A percentile compares a stretch with the other conserved stretches of the same genome.
phyloP scores from a whole-genome alignment of 2,329 filamentous ascomycete species.

The Cladosporium phlei region DNA sequence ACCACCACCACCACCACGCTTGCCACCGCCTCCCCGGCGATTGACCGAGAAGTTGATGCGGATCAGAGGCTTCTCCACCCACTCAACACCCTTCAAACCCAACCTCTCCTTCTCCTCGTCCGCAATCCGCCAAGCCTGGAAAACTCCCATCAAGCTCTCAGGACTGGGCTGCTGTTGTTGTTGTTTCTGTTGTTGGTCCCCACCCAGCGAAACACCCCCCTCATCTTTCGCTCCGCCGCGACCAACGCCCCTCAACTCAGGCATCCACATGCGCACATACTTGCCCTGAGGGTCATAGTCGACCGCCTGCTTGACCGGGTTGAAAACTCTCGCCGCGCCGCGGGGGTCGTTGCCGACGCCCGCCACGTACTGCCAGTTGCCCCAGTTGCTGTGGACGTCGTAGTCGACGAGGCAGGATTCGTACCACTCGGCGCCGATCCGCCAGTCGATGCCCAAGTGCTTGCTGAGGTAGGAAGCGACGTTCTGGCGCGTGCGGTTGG shows the following conservation, averaged over 20 bases:
- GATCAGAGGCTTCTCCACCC: constrained; percentile 64
- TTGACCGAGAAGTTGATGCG: constrained; percentile 60
- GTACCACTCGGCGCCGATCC: constrained; percentile 77
- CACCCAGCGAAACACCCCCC: constrained; percentile 1
- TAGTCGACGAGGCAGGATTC: constrained; percentile 71
- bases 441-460: constrained; percentile 72
- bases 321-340: constrained; percentile 68
- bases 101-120: constrained; percentile 54
- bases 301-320: constrained; percentile 73
- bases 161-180: constrained; percentile 13
- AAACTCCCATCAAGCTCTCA: constrained; percentile 53
- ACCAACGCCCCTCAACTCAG: constrained; percentile 56
- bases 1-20: constrained; percentile 31
- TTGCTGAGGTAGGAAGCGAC: constrained; percentile 70
- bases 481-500: constrained; percentile 71
- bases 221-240: constrained; percentile 8
- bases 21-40: constrained; percentile 33
- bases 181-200: background rate
- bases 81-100: constrained; percentile 55
- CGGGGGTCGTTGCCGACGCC: constrained; percentile 76
- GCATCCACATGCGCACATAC: constrained; percentile 70
- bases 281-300: constrained; percentile 68
- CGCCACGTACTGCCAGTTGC: constrained; percentile 77
- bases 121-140: constrained; percentile 64
- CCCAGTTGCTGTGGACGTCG: constrained; percentile 72